Evolutionary conservation across 306 rosid species (phyloP), one percentile per base, ranked within the genome.

Genomic region (Ormosia semicastrata): DNA sequence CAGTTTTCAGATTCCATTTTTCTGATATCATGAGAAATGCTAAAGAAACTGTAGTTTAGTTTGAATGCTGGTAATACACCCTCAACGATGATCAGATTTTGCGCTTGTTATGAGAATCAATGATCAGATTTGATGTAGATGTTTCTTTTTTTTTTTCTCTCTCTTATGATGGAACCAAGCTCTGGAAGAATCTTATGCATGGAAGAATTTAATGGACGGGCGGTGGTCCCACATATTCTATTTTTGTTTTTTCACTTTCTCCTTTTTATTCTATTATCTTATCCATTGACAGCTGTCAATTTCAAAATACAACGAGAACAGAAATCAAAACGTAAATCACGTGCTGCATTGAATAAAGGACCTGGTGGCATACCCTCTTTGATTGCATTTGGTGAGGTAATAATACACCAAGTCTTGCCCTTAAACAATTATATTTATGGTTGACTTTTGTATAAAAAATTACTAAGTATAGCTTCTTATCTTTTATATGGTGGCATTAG

Each of bases 251-350:
- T 6, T 5, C 29, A 6, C 18, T 50, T 4, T 63, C 66, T 15
- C 41, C 52, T 65, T 77, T 6, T 65, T 43, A 18, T 56, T 9
- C 66, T 8, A 59, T 47, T 24, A 24, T 24, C 24, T 24, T 24
- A 24, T 79, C 63, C 66, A 24, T 39, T 24, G 41, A 8, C 66
- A 14, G 34, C 59, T 36, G 9, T 8, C 46, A 59, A 49, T 18
- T 66, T 50, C 68, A 67, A 2, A 4, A 5, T 33, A 7, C 7
- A 39, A 44, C 12, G 12, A 68, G 10, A 40, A 43, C 14, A 13
- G 3, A 18, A 77, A 74, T 4, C 14, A 13, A 36, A 18, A 75
- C 10, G 79, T 54, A 41, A 89, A 81, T 81, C 90, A 88, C 90
- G 77, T 83, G 89, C 81, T 81, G 40, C 66, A 40, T 79, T 88